Evolutionary conservation across 805 yeast genomes (phyloP), one percentile per base, ranked within the genome.

Genomic region (Kodamaea restingae): DNA sequence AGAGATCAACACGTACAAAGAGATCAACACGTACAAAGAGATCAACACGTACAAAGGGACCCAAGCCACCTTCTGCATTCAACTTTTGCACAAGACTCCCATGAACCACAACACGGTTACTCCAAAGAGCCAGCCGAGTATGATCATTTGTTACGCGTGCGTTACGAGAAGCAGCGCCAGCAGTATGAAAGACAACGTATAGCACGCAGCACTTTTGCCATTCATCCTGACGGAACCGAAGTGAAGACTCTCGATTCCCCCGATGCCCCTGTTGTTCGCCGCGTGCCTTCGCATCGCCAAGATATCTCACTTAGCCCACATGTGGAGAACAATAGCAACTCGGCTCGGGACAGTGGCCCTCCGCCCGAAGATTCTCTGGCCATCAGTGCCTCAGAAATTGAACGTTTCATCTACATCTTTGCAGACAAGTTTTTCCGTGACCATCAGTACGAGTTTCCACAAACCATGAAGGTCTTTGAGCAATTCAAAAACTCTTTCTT

Each of bases 371-470:
- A 18, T 10, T 12, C 12, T 15, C 32, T 18, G 22, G 31, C 32
- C 11, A 38, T 47, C 12, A 39, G 37, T 26, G 43, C 46, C 12
- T 32, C 47, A 3, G 73, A 66, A 39, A 62, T 68, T 26, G 73
- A 68, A 47, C 48, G 66, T 34, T 67, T 68, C 36, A 55, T 68
- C 20, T 63, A 60, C 40, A 57, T 61, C 51, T 64, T 63, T 48
- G 74, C 71, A 4, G 73, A 66, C 49, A 48, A 60, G 32, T 69
- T 67, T 41, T 68, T 69, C 55, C 60, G 53, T 41, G 65, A 63
- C 31, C 60, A 64, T 47, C 65, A 58, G 39, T 63, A 55, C 42
- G 70, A 65, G 34, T 69, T 65, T 40, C 74, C 74, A 3, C 71
- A 67, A 44, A 66, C 73, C 11, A 49, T 63, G 31, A 65, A 67